A percentile compares a stretch with the other conserved stretches of the same genome.
These are phyloP conservation scores for Didymosphaeria variabile DNA, from an alignment of 2,329 filamentous ascomycete genomes.

Conservation along the genomic window DNA sequence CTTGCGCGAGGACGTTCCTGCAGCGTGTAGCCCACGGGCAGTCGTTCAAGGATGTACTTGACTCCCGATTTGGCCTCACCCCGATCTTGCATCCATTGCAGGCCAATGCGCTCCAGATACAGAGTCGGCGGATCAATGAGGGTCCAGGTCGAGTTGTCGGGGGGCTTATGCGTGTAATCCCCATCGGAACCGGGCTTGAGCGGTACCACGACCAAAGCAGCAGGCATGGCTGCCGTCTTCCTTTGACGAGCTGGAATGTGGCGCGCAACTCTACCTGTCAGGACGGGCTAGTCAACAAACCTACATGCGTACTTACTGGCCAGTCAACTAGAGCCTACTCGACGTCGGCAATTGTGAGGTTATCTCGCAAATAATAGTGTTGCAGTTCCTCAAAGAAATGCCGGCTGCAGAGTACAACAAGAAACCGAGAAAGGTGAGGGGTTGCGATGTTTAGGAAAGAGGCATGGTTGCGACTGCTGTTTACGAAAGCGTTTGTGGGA, in stretches of 20 bases:
- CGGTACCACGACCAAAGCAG: constrained; percentile 31
- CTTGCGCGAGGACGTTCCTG: constrained; percentile 59
- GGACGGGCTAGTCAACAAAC: background rate
- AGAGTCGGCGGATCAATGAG: constrained; percentile 51
- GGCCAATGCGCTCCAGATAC: constrained; percentile 60
- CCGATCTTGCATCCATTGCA: constrained; percentile 57
- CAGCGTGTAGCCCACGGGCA: constrained; percentile 65
- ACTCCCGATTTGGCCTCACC: constrained; percentile 49
- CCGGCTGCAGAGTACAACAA: background rate
- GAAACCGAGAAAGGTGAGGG: background rate
- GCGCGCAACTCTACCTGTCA: background rate
- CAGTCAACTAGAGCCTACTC: too few relatives aligned
- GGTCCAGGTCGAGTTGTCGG: constrained; percentile 30
- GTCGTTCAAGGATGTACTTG: constrained; percentile 60
- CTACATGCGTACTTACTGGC: background rate
- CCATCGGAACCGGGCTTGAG: constrained; percentile 46
- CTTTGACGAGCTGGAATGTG: background rate
- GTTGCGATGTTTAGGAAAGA: background rate
- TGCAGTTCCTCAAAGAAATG: background rate
- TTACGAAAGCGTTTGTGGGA: constrained; percentile 1
- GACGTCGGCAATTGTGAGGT: too few relatives aligned
- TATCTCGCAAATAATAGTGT: background rate
- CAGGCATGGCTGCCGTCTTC: background rate
- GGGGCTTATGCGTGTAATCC: constrained; percentile 41
- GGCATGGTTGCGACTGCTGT: background rate